Evolutionary conservation across 768 basidiomycete species (phyloP).

Genomic region (Serendipita vermifera): DNA sequence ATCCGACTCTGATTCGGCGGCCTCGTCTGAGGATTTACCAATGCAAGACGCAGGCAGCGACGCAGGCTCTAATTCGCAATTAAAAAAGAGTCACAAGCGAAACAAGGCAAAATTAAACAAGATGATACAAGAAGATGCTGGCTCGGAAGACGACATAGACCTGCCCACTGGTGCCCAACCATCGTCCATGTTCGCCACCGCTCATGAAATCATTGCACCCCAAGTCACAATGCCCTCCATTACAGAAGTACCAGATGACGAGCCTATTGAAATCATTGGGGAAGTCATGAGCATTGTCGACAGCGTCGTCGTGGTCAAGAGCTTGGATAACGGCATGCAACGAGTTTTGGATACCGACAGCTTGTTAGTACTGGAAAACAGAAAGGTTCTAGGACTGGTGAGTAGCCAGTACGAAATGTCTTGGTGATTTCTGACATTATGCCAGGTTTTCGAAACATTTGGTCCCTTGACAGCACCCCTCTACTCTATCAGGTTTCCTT

Average conservation of each 20-base stretch:
- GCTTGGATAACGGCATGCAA: constrained; percentile 41
- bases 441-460: constrained; percentile 86
- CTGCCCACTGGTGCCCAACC: background rate
- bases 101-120: background rate
- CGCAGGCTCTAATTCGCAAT: no score
- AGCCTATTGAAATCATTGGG: constrained; percentile 60
- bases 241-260: constrained; percentile 47
- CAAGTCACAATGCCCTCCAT: constrained; percentile 39
- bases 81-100: background rate
- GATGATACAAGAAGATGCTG: background rate
- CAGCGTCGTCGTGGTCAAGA: constrained; percentile 60
- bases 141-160: constrained; percentile 12
- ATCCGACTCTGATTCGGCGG: background rate
- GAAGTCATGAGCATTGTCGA: constrained; percentile 65
- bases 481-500: constrained; percentile 75
- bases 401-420: constrained; percentile 22
- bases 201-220: constrained; percentile 31
- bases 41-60: background rate
- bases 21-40: background rate
- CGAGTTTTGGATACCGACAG: constrained; percentile 78
- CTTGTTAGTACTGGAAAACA: constrained; percentile 77
- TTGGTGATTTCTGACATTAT: constrained; percentile 8
- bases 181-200: constrained; percentile 15
- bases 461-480: constrained; percentile 83
- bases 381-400: constrained; percentile 83